phyloP scores from a whole-genome alignment of 2,329 filamentous ascomycete species.

The Clarireedia hainanense region DNA sequence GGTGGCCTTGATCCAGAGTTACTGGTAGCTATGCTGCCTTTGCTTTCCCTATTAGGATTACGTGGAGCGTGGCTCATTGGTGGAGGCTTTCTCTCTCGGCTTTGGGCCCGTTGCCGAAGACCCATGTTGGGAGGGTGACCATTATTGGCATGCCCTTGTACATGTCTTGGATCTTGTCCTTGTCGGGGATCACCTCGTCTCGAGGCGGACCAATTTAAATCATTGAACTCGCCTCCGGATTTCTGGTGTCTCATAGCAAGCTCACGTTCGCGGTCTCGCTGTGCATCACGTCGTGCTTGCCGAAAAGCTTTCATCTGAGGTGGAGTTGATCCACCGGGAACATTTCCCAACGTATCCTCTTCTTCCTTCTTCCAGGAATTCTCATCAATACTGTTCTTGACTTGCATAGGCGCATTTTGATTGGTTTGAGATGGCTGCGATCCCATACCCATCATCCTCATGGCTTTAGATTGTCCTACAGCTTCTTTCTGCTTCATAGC shows the following conservation, averaged over 20 bases:
- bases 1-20: conserved; percentile 22
- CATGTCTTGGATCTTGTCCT: conserved; percentile 11
- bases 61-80: conserved; percentile 16
- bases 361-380: conserved; percentile 22
- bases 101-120: conserved; percentile 19
- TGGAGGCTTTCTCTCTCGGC: conserved; percentile 24
- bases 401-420: conserved; percentile 32
- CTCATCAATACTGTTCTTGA: conserved; percentile 28
- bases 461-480: conserved; percentile 40
- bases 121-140: conserved; percentile 17
- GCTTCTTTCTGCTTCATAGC: conserved; percentile 38
- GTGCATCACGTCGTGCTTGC: conserved; percentile 27
- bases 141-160: conserved; percentile 14
- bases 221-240: conserved; percentile 11
- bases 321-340: conserved; percentile 11
- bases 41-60: conserved; percentile 12
- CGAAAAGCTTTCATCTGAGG: conserved; percentile 25
- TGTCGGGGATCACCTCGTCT: conserved; percentile 3
- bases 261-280: conserved; percentile 27
- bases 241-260: conserved; percentile 21
- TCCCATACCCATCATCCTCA: conserved; percentile 54
- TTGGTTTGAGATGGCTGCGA: conserved; percentile 19
- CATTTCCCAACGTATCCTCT: conserved; percentile 17
- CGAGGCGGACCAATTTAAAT: conserved; percentile 13
- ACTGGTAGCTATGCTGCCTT: conserved; percentile 14